A percentile compares a stretch with the other conserved stretches of the same genome.
Conservation (phyloP, 108 stramenopile species). For the Cyclotella atomus region DNA sequence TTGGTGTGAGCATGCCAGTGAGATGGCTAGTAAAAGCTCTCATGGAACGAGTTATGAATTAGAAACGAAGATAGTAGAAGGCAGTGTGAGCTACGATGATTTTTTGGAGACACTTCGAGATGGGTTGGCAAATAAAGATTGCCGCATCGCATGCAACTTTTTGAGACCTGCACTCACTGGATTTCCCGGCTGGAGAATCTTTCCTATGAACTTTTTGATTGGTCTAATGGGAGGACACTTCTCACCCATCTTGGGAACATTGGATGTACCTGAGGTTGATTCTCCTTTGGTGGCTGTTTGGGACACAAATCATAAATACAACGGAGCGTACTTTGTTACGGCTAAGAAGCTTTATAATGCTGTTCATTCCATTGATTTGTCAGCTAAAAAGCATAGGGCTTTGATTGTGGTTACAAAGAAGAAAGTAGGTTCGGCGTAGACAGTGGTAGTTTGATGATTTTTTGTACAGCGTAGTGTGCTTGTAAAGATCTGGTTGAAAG, state of each 20-base stretch:
- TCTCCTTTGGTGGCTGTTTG: conserved; percentile 41
- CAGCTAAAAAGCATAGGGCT: conserved; percentile 32
- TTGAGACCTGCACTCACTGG: conserved; percentile 37
- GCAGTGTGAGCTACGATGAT: conserved; percentile 27
- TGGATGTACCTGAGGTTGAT: conserved; percentile 12
- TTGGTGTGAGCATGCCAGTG: conserved; percentile 32
- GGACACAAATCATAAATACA: conserved; percentile 48
- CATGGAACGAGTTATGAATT: conserved; percentile 1
- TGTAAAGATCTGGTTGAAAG: background rate
- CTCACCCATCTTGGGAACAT: conserved; percentile 43
- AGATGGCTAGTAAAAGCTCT: conserved; percentile 24
- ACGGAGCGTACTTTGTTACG: conserved; percentile 43
- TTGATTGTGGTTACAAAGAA: conserved; percentile 44
- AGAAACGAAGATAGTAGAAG: conserved; percentile 23
- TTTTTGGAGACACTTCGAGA: conserved; percentile 28
- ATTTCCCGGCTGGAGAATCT: conserved; percentile 25
- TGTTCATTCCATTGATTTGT: conserved; percentile 35
- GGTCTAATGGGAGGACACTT: conserved; percentile 48
- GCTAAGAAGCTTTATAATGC: conserved; percentile 43
- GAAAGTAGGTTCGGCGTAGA: background rate
- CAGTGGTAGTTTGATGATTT: background rate
- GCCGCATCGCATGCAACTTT: conserved; percentile 42
- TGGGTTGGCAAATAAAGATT: conserved; percentile 27
- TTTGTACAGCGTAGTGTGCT: background rate
- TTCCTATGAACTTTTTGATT: conserved; percentile 33